Base-by-base conservation (phyloP, 1,284 basidiomycete genomes). In the Irpex sp. region DNA sequence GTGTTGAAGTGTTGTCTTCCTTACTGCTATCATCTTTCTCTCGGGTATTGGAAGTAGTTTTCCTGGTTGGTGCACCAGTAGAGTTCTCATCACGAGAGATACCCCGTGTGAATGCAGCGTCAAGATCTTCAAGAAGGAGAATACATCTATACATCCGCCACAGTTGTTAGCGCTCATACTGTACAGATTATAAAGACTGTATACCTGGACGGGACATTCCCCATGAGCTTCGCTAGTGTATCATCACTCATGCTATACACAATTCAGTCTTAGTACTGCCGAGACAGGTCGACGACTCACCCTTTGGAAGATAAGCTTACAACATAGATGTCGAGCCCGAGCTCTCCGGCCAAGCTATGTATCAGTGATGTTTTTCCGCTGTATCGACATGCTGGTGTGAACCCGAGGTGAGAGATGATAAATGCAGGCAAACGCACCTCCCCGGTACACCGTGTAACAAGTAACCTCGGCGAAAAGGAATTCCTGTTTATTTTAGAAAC, bases 261-360 rank as follows among this genome's bases (percentile, higher is more conserved):
- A 61, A 35, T 60, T 61, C 19, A 31, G 46, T 63, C 72, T 58
- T 65, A 53, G 1, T 21, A 19, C 35, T 37, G n/a, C 33, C 39
- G 47, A 17, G 11, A 17, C 50, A 59, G 54, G 58, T 17, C 51
- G 50, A 55, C 51, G 31, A 43, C 83, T 67, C 77, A 90, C 90
- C 90, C 91, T 74, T 93, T 93, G 47, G 89, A 86, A 54, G 91
- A 93, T 58, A 95, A 78, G 60, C 89, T 92, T 66, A 95, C 86
- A 58, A 93, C 90, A 72, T 94, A 95, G 67, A 95, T 93, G 75
- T 94, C 92, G 33, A 94, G 81, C n/a, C 88, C 86, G 47, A 95
- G 81, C 71, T 94, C 92, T 59, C 92, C 91, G 56, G 93, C 93
- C 63, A 95, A 76, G 4, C 93, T 93, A 72, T 93, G 92, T 70